Percentiles rank a stretch among this genome's conserved stretches.
Evolutionary conservation across 176 grass and related monocot genomes (phyloP).

Genomic region (Oryza australiensis): DNA sequence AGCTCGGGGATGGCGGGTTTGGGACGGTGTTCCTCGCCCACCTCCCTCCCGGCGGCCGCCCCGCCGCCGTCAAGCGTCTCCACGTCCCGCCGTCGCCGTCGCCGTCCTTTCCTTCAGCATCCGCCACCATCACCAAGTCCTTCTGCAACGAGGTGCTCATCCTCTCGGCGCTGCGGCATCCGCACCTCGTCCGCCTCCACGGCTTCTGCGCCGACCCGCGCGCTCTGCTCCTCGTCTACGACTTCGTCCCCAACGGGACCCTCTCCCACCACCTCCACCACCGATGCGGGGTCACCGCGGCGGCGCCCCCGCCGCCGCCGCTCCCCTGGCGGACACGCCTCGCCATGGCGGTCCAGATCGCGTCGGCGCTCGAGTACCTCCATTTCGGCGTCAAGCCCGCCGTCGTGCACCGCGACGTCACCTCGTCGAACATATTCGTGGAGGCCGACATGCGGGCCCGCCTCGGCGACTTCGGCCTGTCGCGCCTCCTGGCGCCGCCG

Average conservation of each 20-base stretch:
- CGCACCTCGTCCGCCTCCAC: constrained; percentile 87
- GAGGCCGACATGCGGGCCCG: constrained; percentile 89
- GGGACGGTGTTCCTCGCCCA: constrained; percentile 71
- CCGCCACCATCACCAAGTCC: constrained; percentile 67
- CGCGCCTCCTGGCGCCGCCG: constrained; percentile 63
- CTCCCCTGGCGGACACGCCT: constrained; percentile 70
- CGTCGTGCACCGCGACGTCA: constrained; percentile 97
- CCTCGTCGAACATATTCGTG: constrained; percentile 92
- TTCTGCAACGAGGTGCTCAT: constrained; percentile 97
- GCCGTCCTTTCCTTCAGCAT: constrained; percentile 39
- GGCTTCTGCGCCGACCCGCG: constrained; percentile 91
- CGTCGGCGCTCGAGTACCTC: constrained; percentile 89
- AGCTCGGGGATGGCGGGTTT: constrained; percentile 89
- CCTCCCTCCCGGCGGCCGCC: constrained; percentile 53
- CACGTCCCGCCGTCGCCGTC: constrained; percentile 70
- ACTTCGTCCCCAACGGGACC: constrained; percentile 95
- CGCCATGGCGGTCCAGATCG: constrained; percentile 85
- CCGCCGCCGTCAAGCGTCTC: constrained; percentile 80
- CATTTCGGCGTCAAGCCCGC: constrained; percentile 84
- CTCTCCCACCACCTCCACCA: constrained; percentile 91
- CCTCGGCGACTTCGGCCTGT: constrained; percentile 95
- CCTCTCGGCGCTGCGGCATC: constrained; percentile 88
- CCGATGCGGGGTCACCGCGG: not conserved
- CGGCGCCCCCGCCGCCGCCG: constrained; percentile 4
- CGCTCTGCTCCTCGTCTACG: constrained; percentile 88